Base-by-base conservation (phyloP, 1,284 basidiomycete species). In the Pseudozyma flocculosa region DNA sequence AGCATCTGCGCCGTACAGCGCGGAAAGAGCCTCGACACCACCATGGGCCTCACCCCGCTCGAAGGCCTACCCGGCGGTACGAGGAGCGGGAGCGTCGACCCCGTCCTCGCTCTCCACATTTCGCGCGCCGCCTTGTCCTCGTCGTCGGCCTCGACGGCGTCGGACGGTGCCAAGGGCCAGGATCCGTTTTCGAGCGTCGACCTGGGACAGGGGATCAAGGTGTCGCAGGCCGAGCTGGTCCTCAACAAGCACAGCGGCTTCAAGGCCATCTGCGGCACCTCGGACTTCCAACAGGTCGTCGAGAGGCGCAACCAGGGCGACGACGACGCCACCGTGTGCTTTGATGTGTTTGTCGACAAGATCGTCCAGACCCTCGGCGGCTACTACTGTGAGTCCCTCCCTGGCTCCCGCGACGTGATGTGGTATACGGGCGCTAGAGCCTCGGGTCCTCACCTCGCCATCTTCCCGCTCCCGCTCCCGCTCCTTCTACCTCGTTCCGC, bases 281-380 rank as follows among this genome's bases (percentile, higher is more conserved):
- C 43, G n/a, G 55, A 58, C 40, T 62, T 62, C 24, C 10, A 36
- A 26, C 39, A 54, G 36, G 37, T 62, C 14, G 45, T 49, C 32
- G 22, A 51, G 19, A 45, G 41, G 1, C 29, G 26, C 1, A 40
- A 47, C 15, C 42, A 45, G 11, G 24, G 36, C 15, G 43, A 49
- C 10, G 19, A 44, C 13, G 24, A 26, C 3, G 51, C 51, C 17
- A 32, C 29, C 5, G 24, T 65, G 17, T 50, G 58, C 4, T 65
- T 65, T 40, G 62, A 61, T 32, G 40, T 65, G 15, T 65, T 61
- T 47, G 58, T 65, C 3, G 62, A 65, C 39, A 29, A 59, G 3
- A 48, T 65, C n/a, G 48, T 61, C 13, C 47, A 48, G 2, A 54
- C 45, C 26, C 9, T 65, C 18, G 62, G 62, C 1, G 45, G 46